Conservation (phyloP, 2,329 filamentous ascomycete genomes). For the Calonectria henricotiae region DNA sequence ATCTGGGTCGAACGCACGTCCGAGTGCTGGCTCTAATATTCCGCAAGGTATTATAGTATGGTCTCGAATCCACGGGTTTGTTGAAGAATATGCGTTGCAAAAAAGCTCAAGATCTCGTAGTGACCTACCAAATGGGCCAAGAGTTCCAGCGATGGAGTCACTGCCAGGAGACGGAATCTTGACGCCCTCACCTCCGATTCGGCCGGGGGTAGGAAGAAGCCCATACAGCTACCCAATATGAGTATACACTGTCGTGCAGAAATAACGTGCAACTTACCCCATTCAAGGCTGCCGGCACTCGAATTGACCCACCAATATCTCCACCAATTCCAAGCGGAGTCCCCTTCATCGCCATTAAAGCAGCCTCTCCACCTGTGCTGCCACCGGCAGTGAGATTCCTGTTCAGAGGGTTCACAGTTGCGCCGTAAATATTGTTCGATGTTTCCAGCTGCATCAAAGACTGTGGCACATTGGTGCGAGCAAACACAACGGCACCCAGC, state of each 20-base stretch:
- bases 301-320: background rate
- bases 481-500: background rate
- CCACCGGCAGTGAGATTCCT: background rate
- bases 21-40: background rate
- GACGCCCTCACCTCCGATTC: background rate
- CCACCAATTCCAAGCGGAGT: background rate
- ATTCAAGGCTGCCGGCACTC: background rate
- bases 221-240: background rate
- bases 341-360: background rate
- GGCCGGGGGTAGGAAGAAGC: background rate
- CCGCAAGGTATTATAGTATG: background rate
- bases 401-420: background rate
- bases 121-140: background rate
- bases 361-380: background rate
- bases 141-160: background rate
- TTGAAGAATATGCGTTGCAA: background rate
- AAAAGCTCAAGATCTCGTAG: background rate
- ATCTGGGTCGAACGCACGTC: background rate
- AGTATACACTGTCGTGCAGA: background rate
- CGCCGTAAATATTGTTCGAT: background rate
- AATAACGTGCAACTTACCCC: background rate
- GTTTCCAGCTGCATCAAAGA: conserved; percentile 3
- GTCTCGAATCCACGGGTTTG: background rate
- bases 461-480: background rate
- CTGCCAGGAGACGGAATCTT: background rate